Conservation (phyloP, 345 rosid genomes). For the Salix dunnii region DNA sequence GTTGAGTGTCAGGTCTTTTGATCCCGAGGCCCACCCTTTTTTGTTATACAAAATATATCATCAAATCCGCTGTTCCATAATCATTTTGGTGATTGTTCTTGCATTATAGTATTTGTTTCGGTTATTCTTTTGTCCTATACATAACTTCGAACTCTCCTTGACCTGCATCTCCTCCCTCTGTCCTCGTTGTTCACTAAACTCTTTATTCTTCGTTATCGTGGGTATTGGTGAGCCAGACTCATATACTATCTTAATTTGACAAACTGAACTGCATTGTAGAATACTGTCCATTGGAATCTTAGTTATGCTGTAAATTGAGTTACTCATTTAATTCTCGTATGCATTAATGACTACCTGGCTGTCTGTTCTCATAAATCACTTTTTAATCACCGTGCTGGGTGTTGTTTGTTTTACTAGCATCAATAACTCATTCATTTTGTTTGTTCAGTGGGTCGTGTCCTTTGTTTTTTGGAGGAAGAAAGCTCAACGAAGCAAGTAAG, state of each 20-base stretch:
- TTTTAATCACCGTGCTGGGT: slow-evolving; percentile 6
- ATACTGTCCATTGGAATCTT: not conserved
- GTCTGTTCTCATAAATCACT: not conserved
- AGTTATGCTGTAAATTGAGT: not conserved
- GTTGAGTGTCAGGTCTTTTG: not conserved
- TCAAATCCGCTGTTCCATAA: not conserved
- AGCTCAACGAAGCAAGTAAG: slow-evolving; percentile 89
- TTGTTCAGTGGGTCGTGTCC: slow-evolving; percentile 70
- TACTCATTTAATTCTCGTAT: not conserved
- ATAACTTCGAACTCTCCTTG: not conserved
- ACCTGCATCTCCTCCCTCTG: not conserved
- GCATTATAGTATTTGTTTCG: not conserved
- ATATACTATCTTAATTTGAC: not conserved
- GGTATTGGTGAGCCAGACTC: not conserved
- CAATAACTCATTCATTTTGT: slow-evolving; percentile 6
- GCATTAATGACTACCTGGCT: not conserved
- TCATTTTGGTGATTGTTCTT: not conserved
- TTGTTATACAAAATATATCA: not conserved
- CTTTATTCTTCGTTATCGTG: not conserved
- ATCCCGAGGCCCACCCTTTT: not conserved
- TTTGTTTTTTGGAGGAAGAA: slow-evolving; percentile 79
- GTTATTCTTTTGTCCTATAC: not conserved
- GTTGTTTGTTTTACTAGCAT: slow-evolving; percentile 3
- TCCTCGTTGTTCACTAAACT: not conserved
- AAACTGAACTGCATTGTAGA: not conserved